Conservation (phyloP, 495 filamentous ascomycete genomes). For the Chaetomium tenue region DNA sequence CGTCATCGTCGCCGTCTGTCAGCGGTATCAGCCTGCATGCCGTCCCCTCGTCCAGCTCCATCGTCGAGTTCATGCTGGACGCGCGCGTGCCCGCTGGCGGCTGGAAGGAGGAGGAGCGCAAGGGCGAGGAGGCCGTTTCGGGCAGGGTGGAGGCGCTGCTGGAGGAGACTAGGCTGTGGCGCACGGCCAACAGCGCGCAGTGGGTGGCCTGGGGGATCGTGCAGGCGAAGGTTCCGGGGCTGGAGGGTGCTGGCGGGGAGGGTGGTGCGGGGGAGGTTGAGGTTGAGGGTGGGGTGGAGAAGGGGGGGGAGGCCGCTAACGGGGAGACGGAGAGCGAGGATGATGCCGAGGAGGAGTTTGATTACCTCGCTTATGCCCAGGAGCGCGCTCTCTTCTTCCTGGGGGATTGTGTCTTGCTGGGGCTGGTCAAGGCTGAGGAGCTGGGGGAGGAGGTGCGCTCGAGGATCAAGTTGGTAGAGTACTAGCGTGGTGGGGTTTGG, state of each 20-base stretch:
- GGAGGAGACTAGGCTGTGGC: conserved; percentile 79
- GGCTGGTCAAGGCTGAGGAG: conserved; percentile 68
- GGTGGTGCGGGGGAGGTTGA: conserved; percentile 1
- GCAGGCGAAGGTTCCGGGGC: conserved; percentile 78
- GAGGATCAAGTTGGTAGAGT: conserved; percentile 62
- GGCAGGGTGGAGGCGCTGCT: conserved; percentile 64
- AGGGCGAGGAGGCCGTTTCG: conserved; percentile 59
- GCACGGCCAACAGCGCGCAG: conserved; percentile 77
- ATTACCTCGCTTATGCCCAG: conserved; percentile 89
- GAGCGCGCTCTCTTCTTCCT: conserved; percentile 90
- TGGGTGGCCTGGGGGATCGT: conserved; percentile 98
- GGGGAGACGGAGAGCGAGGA: conserved; percentile 44
- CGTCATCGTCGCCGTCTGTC: not conserved
- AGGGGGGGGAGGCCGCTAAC: not conserved
- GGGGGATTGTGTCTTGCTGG: conserved; percentile 76
- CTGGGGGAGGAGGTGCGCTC: conserved; percentile 60
- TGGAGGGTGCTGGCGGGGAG: conserved; percentile 25
- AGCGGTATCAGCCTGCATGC: conserved; percentile 17
- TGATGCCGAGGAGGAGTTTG: conserved; percentile 61
- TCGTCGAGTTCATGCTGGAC: conserved; percentile 69
- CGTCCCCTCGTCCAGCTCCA: conserved; percentile 40
- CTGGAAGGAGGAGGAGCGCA: conserved; percentile 60
- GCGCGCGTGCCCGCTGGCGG: conserved; percentile 54
- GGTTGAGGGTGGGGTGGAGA: not conserved
- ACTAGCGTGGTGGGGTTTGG: conserved; percentile 33